Conservation (phyloP, 192 early-diverging fungal species). For the Podochytrium sp. region DNA sequence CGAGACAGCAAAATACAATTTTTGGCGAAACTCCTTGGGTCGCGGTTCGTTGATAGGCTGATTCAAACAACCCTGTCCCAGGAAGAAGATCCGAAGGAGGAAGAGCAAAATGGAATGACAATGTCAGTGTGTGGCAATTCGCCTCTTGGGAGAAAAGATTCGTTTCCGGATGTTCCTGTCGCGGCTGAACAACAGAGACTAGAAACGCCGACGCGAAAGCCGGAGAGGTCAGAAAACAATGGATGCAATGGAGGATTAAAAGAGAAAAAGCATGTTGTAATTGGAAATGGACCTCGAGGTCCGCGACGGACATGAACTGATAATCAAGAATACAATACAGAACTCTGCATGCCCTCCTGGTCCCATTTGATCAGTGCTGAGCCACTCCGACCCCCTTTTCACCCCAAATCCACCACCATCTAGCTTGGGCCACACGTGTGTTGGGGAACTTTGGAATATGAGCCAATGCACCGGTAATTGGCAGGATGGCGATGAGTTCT, state of each 20-base stretch:
- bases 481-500: no score
- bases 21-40: neutral
- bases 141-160: no score
- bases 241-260: neutral
- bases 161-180: neutral
- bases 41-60: neutral
- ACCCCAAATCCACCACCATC: no score
- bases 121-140: no score
- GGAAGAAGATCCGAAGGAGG: no score
- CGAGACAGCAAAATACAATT: neutral
- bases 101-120: neutral
- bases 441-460: no score
- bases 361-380: no score
- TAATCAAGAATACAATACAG: no score
- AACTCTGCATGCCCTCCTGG: no score
- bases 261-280: conserved; percentile 1
- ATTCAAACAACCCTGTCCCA: neutral
- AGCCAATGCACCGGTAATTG: no score
- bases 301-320: neutral
- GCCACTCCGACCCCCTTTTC: no score
- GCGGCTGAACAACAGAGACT: neutral
- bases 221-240: neutral
- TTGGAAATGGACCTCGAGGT: conserved; percentile 10
- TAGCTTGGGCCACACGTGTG: no score
- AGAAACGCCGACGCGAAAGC: neutral